Percentiles rank a stretch among this genome's conserved stretches.
These are phyloP conservation scores for Wilcoxina mikolae DNA, from an alignment of 495 filamentous ascomycete genomes.

Conservation along the genomic window DNA sequence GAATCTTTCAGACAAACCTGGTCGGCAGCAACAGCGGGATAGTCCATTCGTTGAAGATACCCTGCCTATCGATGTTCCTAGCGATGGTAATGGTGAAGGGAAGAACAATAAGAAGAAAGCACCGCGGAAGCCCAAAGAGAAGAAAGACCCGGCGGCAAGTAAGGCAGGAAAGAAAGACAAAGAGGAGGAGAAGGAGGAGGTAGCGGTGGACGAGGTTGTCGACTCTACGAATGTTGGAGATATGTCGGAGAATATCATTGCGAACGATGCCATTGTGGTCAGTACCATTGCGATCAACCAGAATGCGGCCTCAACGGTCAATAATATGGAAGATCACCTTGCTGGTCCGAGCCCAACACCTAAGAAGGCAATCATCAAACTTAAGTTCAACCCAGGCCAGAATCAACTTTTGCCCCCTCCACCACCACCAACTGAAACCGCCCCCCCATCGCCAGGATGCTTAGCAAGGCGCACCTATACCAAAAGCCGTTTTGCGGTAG, in stretches of 20 bases:
- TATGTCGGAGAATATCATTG: too few relatives aligned
- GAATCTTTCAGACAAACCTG: constrained; percentile 6
- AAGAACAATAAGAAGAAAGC: not conserved
- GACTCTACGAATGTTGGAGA: too few relatives aligned
- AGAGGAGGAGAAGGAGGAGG: not conserved
- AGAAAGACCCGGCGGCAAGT: not conserved
- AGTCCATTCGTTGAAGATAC: not conserved
- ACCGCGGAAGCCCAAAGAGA: not conserved
- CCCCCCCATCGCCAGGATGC: not conserved
- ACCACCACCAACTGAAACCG: not conserved
- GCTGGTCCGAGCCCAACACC: too few relatives aligned
- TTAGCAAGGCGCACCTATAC: not conserved
- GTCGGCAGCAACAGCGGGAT: not conserved
- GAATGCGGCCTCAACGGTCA: too few relatives aligned
- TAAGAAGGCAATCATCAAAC: too few relatives aligned
- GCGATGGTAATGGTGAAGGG: not conserved
- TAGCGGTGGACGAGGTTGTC: not conserved
- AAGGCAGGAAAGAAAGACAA: constrained; percentile 1
- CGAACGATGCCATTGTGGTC: too few relatives aligned
- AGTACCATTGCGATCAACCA: too few relatives aligned
- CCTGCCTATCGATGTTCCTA: not conserved
- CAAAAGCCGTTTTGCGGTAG: not conserved
- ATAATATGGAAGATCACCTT: too few relatives aligned
- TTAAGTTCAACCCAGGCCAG: not conserved
- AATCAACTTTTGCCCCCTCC: too few relatives aligned